phyloP scores from a whole-genome alignment of 2,329 filamentous ascomycete genomes.

The Fusarium buxicola region DNA sequence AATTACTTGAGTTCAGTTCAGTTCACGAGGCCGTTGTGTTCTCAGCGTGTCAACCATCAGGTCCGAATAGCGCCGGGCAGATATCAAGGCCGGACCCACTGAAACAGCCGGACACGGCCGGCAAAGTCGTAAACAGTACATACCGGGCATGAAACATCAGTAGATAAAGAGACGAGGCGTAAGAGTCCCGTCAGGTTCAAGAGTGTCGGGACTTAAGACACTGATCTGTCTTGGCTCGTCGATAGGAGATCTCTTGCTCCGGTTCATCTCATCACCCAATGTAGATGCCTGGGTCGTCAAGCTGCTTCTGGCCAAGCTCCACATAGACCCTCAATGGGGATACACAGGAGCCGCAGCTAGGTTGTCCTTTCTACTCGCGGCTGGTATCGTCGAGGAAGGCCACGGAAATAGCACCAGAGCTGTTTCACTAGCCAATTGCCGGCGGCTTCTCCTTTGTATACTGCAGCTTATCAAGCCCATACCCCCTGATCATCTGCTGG shows the following conservation, averaged over 20 bases:
- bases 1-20: no score
- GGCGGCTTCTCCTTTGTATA: neutral
- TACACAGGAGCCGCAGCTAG: no score
- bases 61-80: neutral
- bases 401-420: no score
- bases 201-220: neutral
- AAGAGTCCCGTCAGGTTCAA: neutral
- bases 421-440: no score
- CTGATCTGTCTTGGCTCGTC: neutral
- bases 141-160: neutral
- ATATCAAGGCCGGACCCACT: neutral
- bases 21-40: no score
- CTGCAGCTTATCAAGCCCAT: slow-evolving; percentile 10
- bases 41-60: neutral
- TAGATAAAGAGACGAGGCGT: neutral
- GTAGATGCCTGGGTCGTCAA: no score
- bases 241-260: no score
- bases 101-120: slow-evolving; percentile 25
- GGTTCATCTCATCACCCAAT: no score
- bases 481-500: slow-evolving; percentile 8
- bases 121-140: neutral
- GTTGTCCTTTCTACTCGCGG: no score
- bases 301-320: no score
- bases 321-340: no score
- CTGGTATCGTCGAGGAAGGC: no score